Percentiles rank a stretch among this genome's conserved stretches.
Evolutionary conservation across 768 basidiomycete species (phyloP).

Genomic region (Mycena sanguinolenta): DNA sequence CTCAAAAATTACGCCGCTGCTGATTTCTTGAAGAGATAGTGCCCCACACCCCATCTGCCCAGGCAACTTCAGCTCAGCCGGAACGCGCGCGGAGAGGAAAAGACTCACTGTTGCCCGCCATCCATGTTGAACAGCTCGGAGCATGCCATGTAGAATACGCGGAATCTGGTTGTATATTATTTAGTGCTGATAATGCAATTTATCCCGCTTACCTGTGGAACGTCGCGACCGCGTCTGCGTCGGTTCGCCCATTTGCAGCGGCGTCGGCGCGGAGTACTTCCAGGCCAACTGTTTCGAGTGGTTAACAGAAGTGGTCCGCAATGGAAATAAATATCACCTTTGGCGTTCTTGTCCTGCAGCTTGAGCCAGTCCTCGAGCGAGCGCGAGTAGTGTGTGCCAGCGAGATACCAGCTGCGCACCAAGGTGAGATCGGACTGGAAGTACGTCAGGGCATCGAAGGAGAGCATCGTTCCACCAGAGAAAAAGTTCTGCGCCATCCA

Average conservation of each 20-base stretch:
- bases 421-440: constrained; percentile 76
- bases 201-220: constrained; percentile 62
- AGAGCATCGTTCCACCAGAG: constrained; percentile 82
- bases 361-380: constrained; percentile 78
- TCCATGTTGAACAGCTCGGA: constrained; percentile 77
- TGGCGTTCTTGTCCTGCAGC: constrained; percentile 66
- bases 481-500: constrained; percentile 87
- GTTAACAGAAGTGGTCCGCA: not conserved
- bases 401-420: constrained; percentile 70
- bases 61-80: constrained; percentile 3
- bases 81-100: constrained; percentile 28
- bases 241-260: constrained; percentile 55
- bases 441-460: constrained; percentile 74
- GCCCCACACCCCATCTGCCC: constrained; percentile 68
- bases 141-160: constrained; percentile 81
- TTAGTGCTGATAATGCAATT: not conserved
- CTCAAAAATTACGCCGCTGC: constrained; percentile 2
- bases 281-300: constrained; percentile 52
- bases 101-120: constrained; percentile 70
- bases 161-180: constrained; percentile 55
- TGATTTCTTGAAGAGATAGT: constrained; percentile 62
- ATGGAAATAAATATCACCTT: constrained; percentile 42
- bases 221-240: constrained; percentile 67
- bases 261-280: constrained; percentile 64
- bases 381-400: constrained; percentile 73